Conservation (phyloP, 108 stramenopile genomes). For the Cylindrotheca fusiformis region DNA sequence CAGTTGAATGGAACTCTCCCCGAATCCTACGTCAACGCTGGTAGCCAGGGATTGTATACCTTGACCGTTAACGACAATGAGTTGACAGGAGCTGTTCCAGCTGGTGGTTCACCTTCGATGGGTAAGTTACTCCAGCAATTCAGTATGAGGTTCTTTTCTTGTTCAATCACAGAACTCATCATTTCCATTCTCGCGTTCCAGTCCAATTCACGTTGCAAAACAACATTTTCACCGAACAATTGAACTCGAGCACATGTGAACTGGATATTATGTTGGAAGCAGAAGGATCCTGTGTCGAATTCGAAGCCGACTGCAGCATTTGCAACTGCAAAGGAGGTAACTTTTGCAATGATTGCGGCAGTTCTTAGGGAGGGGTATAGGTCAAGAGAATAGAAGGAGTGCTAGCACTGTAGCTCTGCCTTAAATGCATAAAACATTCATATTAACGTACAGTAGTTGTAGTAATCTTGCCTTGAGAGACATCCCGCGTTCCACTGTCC, state of each 20-base stretch:
- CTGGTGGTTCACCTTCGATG: background rate
- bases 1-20: slow-evolving; percentile 44
- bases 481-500: too few relatives aligned
- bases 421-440: too few relatives aligned
- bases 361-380: too few relatives aligned
- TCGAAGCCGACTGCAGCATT: slow-evolving; percentile 42
- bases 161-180: background rate
- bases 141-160: background rate
- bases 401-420: too few relatives aligned
- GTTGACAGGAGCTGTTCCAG: slow-evolving; percentile 38
- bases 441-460: too few relatives aligned
- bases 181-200: background rate
- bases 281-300: slow-evolving; percentile 25
- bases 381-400: too few relatives aligned
- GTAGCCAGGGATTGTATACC: slow-evolving; percentile 27
- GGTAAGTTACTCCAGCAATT: background rate
- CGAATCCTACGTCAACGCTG: slow-evolving; percentile 15
- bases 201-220: slow-evolving; percentile 21
- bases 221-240: slow-evolving; percentile 14
- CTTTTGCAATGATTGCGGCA: background rate
- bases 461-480: too few relatives aligned
- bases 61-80: slow-evolving; percentile 38
- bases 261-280: slow-evolving; percentile 4
- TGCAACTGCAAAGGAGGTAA: slow-evolving; percentile 27
- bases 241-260: background rate